These are phyloP conservation scores for Danielia reshetovae DNA, from an alignment of 805 yeast species.

Conservation along the genomic window DNA sequence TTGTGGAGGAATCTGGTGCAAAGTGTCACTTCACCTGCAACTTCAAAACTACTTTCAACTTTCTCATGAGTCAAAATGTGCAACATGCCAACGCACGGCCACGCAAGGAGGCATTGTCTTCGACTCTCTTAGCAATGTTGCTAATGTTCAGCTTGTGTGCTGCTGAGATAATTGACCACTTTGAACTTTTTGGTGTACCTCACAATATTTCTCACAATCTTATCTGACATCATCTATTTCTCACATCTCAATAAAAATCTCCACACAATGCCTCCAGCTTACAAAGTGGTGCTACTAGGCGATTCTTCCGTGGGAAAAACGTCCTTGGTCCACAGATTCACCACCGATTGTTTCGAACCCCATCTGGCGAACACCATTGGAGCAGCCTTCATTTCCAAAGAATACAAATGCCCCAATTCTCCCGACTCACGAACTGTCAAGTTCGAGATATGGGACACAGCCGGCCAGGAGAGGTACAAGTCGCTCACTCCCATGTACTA, in stretches of 20 bases:
- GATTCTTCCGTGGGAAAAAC: slow-evolving; percentile 63
- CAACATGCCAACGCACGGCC: no score
- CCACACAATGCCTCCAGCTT: slow-evolving; percentile 21
- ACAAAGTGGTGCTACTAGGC: slow-evolving; percentile 43
- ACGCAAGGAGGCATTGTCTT: no score
- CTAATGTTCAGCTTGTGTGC: no score
- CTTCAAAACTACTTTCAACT: no score
- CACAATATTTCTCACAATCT: background rate
- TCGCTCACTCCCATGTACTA: slow-evolving; percentile 45
- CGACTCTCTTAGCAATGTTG: no score
- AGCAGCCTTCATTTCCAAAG: slow-evolving; percentile 93
- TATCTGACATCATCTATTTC: no score
- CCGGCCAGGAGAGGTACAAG: slow-evolving; percentile 67
- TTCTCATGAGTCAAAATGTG: no score
- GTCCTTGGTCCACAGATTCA: slow-evolving; percentile 81
- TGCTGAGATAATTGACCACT: background rate
- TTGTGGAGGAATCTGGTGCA: no score
- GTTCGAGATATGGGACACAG: slow-evolving; percentile 89
- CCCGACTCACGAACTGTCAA: slow-evolving; percentile 37
- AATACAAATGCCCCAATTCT: slow-evolving; percentile 31
- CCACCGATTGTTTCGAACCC: slow-evolving; percentile 64
- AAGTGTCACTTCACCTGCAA: no score
- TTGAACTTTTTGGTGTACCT: background rate
- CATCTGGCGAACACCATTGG: slow-evolving; percentile 91
- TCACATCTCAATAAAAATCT: no score